Base-by-base conservation (phyloP, 257 asterid species). In the Primulina eburnea region DNA sequence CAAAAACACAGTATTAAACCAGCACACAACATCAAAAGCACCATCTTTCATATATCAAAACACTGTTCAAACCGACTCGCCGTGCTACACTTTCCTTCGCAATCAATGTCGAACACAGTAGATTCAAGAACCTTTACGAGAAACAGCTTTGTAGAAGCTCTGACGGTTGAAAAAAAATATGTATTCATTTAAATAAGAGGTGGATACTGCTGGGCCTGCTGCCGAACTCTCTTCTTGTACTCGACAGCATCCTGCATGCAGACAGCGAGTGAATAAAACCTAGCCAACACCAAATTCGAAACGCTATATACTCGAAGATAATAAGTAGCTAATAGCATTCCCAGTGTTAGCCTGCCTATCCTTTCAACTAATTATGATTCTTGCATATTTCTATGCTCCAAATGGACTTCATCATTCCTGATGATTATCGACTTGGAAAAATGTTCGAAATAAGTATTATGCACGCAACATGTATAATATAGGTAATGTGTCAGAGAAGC, bases 171-270 rank as follows among this genome's bases (percentile, higher is more conserved):
- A 12, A 67, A 68, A 30, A 56, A 67, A 58, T 62, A 40, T 57
- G 47, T 58, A 62, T 40, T 80, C 81, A 1, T 50, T 47, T 16
- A 86, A 82, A 89, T 71, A 24, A 84, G 76, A 6, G 95, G 74
- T 0, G 98, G 97, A 30, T 90, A 90, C 83, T 64, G 86, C 87
- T 93, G 89, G 9, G 98, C 87, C 82, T 93, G 98, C 73, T 66
- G 84, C 61, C 85, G 78, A 68, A 93, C 94, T 76, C 94, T 83
- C 81, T 76, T 89, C 81, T 79, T 82, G 89, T 93, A 93, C 78
- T 93, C 98, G n/a, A 70, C 77, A 2, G 78, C 62, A 68, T 90
- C 96, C 98, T 93, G 96, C 87, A 86, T 33, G 16, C 18, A 11
- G 68, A 5, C 0, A 4, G 18, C 5, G 56, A 50, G 56, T 16